These are phyloP conservation scores for Avena atlantica DNA, from an alignment of 176 grass and related monocot species.

Conservation along the genomic window DNA sequence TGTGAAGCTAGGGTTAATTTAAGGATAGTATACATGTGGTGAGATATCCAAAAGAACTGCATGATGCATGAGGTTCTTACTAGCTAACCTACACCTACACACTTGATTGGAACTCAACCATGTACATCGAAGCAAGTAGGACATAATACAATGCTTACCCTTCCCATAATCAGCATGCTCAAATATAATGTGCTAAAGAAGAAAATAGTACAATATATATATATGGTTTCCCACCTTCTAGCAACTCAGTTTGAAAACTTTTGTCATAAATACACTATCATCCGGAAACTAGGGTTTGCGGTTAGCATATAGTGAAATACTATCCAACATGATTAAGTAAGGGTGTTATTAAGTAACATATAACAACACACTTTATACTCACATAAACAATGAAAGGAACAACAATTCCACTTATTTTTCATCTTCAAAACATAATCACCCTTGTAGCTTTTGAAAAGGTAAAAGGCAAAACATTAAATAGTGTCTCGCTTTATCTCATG, in stretches of 20 bases:
- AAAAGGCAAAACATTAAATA: neutral
- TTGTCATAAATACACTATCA: neutral
- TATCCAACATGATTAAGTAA: neutral
- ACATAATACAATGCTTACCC: neutral
- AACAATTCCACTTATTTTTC: neutral
- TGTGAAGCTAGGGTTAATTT: neutral
- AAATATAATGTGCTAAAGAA: neutral
- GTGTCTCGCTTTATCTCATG: neutral
- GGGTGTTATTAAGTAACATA: neutral
- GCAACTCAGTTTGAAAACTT: neutral
- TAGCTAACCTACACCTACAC: neutral
- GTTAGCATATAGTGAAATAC: neutral
- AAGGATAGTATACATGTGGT: neutral
- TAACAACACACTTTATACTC: neutral
- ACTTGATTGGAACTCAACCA: neutral
- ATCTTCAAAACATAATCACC: neutral
- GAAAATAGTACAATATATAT: neutral
- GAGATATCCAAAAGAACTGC: neutral
- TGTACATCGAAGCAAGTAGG: neutral
- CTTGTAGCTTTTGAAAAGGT: neutral
- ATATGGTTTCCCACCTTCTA: neutral
- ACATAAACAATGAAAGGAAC: neutral
- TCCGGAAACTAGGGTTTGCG: neutral
- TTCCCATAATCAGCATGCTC: neutral
- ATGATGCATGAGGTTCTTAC: too few species aligned